Evolutionary conservation across 306 rosid genomes (phyloP).

Genomic region (Malus asiatica): DNA sequence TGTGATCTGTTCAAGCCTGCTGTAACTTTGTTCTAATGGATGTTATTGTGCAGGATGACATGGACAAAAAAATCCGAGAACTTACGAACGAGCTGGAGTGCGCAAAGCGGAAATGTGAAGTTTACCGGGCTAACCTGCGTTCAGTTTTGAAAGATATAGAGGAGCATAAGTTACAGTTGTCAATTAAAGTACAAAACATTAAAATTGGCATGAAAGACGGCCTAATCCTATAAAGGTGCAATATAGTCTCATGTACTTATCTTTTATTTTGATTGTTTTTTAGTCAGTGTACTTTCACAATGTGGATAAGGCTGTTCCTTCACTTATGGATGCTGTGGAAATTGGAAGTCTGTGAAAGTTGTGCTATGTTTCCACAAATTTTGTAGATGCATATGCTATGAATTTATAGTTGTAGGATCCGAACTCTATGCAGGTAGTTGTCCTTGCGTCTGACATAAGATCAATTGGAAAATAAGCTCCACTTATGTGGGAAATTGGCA

Average conservation of each 20-base stretch:
- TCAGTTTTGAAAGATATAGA: constrained; percentile 94
- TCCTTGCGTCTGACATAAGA: not conserved
- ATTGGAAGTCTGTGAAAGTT: not conserved
- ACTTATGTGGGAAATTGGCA: not conserved
- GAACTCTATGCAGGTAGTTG: not conserved
- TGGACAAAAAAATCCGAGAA: constrained; percentile 70
- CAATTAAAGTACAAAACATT: constrained; percentile 88
- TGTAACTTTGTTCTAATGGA: not conserved
- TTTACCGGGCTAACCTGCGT: constrained; percentile 89
- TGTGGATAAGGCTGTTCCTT: constrained; percentile 9
- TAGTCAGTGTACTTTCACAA: constrained; percentile 12
- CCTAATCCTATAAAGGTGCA: constrained; percentile 36
- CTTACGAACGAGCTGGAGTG: constrained; percentile 59
- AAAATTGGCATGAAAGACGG: constrained; percentile 92
- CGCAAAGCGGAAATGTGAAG: constrained; percentile 81
- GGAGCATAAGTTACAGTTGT: constrained; percentile 86
- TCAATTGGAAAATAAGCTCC: not conserved
- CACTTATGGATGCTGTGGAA: constrained; percentile 12
- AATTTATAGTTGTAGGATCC: not conserved
- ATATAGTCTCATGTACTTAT: constrained; percentile 22
- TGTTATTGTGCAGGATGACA: constrained; percentile 65
- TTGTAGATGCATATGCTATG: not conserved
- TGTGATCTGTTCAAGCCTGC: not conserved
- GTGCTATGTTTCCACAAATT: not conserved
- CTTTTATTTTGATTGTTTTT: not conserved